A percentile compares a stretch with the other conserved stretches of the same genome.
Conservation (phyloP, 202 grass and related monocot species). For the Saccharum hybrid region DNA sequence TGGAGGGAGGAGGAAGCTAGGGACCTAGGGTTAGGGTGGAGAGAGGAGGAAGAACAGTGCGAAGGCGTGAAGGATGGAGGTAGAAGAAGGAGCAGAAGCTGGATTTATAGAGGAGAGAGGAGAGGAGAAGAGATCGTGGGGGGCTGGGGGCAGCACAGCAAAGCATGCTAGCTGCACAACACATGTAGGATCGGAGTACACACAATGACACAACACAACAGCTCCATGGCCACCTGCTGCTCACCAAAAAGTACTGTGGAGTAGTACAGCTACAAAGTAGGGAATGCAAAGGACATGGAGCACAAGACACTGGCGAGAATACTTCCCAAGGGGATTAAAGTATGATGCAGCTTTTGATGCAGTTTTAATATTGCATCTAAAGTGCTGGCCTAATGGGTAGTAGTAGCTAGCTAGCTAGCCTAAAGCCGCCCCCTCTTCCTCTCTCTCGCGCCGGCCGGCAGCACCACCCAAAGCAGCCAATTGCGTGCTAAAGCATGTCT, state of each 20-base stretch:
- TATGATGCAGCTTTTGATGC: conserved; percentile 54
- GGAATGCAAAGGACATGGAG: conserved; percentile 46
- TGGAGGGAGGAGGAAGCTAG: conserved; percentile 25
- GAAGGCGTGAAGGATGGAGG: conserved; percentile 23
- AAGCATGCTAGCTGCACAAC: not conserved
- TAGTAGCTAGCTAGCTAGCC: not conserved
- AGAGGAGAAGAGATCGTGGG: not conserved
- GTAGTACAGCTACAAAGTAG: not conserved
- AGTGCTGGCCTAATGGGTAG: conserved; percentile 6
- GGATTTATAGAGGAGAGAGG: conserved; percentile 54
- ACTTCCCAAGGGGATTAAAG: conserved; percentile 42
- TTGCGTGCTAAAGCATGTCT: conserved; percentile 28
- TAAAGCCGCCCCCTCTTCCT: not conserved
- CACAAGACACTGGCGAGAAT: conserved; percentile 53
- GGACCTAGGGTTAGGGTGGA: not conserved
- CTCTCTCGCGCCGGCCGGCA: not conserved
- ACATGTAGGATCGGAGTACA: not conserved
- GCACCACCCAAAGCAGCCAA: conserved; percentile 42
- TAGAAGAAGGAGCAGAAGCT: conserved; percentile 35
- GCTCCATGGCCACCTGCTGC: conserved; percentile 26
- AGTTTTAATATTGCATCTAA: conserved; percentile 36
- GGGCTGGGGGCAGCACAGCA: not conserved
- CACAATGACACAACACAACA: not conserved
- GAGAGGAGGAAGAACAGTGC: not conserved
- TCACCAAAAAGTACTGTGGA: conserved; percentile 34